Evolutionary conservation across 129 eudicot genomes (phyloP).

Genomic region (Escallonia herrerae): DNA sequence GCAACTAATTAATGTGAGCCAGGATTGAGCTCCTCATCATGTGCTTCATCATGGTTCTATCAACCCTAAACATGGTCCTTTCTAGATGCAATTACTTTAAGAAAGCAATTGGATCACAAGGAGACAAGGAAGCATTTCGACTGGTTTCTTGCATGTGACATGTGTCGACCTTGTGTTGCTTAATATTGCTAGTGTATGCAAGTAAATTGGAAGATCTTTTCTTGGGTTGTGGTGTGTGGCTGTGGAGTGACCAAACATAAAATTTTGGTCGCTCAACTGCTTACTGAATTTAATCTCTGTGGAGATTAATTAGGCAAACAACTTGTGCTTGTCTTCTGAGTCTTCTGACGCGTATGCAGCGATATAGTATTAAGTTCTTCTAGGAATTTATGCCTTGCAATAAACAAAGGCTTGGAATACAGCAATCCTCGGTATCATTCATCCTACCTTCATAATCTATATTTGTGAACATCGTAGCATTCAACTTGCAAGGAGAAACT

Average conservation of each 20-base stretch:
- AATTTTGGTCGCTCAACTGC: constrained; percentile 15
- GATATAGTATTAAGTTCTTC: too few relatives aligned
- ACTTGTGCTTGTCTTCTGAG: too few relatives aligned
- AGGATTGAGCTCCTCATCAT: neutral
- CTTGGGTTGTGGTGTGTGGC: neutral
- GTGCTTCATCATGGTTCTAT: neutral
- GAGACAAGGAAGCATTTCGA: constrained; percentile 28
- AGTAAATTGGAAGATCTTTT: constrained; percentile 2
- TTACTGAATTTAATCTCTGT: neutral
- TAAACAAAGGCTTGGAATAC: too few relatives aligned
- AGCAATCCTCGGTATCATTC: too few relatives aligned
- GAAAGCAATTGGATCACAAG: neutral
- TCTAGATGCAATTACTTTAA: constrained; percentile 12
- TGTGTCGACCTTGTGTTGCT: constrained; percentile 4
- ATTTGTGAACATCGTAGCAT: too few relatives aligned
- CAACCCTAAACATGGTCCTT: constrained; percentile 29
- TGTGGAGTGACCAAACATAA: constrained; percentile 1
- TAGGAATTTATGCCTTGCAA: too few relatives aligned
- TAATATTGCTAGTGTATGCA: neutral
- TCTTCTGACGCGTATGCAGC: too few relatives aligned
- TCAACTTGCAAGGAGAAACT: too few relatives aligned
- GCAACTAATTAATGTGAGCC: too few relatives aligned
- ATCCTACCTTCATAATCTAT: too few relatives aligned
- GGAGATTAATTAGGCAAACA: too few relatives aligned
- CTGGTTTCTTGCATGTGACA: constrained; percentile 25